phyloP scores from a whole-genome alignment of 129 eudicot genomes.

The Centrapalus pauciflorus region DNA sequence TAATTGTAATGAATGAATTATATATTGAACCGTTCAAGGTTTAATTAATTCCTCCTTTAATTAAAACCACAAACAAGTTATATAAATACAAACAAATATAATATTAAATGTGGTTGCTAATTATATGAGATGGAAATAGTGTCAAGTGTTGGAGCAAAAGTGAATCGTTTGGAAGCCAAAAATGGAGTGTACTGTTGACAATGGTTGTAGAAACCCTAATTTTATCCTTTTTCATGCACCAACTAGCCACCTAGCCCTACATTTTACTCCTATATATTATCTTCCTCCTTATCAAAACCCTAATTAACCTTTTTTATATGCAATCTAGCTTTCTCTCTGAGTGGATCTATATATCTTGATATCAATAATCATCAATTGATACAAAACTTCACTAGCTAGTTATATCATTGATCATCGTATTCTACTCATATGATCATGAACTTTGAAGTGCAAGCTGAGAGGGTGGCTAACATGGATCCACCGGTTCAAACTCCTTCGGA shows the following conservation, averaged over 20 bases:
- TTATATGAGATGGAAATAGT: conserved; percentile 8
- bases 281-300: conserved; percentile 30
- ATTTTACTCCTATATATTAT: conserved; percentile 29
- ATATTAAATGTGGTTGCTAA: too few species aligned
- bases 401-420: conserved; percentile 13
- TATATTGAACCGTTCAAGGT: too few species aligned
- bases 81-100: too few species aligned
- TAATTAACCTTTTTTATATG: conserved; percentile 13
- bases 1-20: too few species aligned
- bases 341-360: too few species aligned
- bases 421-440: conserved; percentile 19
- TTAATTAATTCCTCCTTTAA: too few species aligned
- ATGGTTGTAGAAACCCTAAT: conserved; percentile 48
- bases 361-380: conserved; percentile 14
- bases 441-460: conserved; percentile 41
- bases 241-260: conserved; percentile 35
- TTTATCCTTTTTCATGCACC: conserved; percentile 38
- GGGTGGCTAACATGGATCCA: conserved; percentile 45
- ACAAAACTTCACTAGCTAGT: conserved; percentile 26
- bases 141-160: conserved; percentile 16
- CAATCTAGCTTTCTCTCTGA: conserved; percentile 10
- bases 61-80: too few species aligned
- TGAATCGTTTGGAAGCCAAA: conserved; percentile 39
- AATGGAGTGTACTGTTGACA: conserved; percentile 32
- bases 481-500: conserved; percentile 36